A percentile compares a stretch with the other conserved stretches of the same genome.
Evolutionary conservation across 805 yeast species (phyloP).

Genomic region (Teunomyces cretensis): DNA sequence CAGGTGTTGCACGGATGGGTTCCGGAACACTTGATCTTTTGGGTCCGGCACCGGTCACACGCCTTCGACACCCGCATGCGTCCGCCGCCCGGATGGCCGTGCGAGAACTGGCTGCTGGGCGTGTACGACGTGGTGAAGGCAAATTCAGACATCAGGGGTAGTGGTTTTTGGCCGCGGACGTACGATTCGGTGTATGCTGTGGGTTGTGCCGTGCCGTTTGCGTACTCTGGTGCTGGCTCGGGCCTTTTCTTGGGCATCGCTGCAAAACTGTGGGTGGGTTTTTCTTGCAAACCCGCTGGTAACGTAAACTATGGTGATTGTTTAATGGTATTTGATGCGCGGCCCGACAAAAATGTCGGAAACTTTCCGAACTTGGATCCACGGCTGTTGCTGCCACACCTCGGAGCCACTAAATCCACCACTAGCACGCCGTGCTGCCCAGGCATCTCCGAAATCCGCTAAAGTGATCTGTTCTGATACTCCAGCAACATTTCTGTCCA

Average conservation of each 20-base stretch:
- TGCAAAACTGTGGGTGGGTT: not conserved
- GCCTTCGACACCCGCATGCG: constrained; percentile 50
- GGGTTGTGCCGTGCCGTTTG: not conserved
- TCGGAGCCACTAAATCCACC: too few relatives aligned
- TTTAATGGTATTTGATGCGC: too few relatives aligned
- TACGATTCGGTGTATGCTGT: not conserved
- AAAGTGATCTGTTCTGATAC: too few relatives aligned
- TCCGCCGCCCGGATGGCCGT: not conserved
- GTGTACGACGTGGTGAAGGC: not conserved
- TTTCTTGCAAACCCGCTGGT: not conserved
- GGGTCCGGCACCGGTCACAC: constrained; percentile 54
- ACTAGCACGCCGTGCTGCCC: too few relatives aligned
- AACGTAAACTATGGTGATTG: too few relatives aligned
- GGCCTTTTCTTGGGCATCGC: not conserved
- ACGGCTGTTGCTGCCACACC: too few relatives aligned
- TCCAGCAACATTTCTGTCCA: too few relatives aligned
- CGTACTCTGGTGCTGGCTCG: not conserved
- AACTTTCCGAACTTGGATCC: too few relatives aligned
- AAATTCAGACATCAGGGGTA: not conserved
- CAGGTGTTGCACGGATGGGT: constrained; percentile 51
- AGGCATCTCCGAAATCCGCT: too few relatives aligned
- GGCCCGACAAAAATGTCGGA: too few relatives aligned
- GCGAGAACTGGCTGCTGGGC: not conserved
- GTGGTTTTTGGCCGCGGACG: not conserved
- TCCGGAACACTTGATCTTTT: constrained; percentile 60